Evolutionary conservation across 202 grass and related monocot species (phyloP).

Genomic region (Carex arenaria): DNA sequence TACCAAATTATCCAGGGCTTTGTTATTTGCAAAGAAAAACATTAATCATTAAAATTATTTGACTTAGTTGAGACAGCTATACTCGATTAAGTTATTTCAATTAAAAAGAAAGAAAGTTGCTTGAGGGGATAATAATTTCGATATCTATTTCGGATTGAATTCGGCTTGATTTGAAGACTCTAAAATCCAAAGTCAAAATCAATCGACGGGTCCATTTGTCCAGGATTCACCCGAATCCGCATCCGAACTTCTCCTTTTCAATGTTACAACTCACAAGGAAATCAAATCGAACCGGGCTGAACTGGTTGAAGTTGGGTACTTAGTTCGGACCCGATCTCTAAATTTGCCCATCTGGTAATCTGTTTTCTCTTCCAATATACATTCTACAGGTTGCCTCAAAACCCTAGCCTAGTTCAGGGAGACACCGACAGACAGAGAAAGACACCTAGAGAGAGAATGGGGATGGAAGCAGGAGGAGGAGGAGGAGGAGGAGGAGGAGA

Average conservation of each 20-base stretch:
- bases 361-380: slow-evolving; percentile 10
- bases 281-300: not conserved
- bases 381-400: not conserved
- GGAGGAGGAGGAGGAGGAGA: slow-evolving; percentile 29
- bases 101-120: too few species aligned
- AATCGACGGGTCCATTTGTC: too few species aligned
- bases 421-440: not conserved
- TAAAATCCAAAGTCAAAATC: too few species aligned
- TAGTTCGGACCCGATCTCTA: slow-evolving; percentile 5
- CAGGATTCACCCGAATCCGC: not conserved
- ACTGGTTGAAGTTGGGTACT: slow-evolving; percentile 21
- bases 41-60: too few species aligned
- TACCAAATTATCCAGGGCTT: too few species aligned
- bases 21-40: too few species aligned
- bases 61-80: too few species aligned
- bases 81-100: too few species aligned
- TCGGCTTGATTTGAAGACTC: too few species aligned
- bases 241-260: not conserved
- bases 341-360: slow-evolving; percentile 26
- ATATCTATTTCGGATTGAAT: too few species aligned
- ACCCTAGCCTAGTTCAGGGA: not conserved
- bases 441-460: not conserved
- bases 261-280: not conserved
- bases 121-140: too few species aligned
- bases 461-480: not conserved